Percentiles rank a stretch among this genome's conserved stretches.
Evolutionary conservation across 2,329 filamentous ascomycete species (phyloP).

Genomic region (Fusarium duplospermum): DNA sequence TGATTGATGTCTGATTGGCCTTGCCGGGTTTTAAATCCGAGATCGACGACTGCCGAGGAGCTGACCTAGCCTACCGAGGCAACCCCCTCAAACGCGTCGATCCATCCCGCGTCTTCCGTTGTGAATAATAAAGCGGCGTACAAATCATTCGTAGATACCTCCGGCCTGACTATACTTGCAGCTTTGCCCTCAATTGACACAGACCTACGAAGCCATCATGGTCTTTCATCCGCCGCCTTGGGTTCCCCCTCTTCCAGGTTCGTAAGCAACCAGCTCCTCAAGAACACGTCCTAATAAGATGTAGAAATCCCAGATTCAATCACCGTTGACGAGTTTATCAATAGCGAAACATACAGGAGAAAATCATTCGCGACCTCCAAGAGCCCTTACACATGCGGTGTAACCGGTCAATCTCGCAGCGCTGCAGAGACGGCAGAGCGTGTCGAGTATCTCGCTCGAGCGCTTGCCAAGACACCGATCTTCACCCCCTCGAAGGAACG

Average conservation of each 20-base stretch:
- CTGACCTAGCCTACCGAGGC: background rate
- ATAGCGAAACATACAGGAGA: conserved; percentile 57
- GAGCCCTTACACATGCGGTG: conserved; percentile 80
- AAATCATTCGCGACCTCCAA: conserved; percentile 70
- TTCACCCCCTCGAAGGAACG: conserved; percentile 74
- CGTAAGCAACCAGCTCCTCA: background rate
- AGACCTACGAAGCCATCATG: conserved; percentile 1
- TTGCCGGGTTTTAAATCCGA: background rate
- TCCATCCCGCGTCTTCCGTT: background rate
- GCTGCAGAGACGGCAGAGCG: conserved; percentile 72
- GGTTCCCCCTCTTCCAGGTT: conserved; percentile 22
- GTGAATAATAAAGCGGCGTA: background rate
- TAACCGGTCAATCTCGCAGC: conserved; percentile 75
- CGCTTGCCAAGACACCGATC: conserved; percentile 72
- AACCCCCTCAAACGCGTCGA: background rate
- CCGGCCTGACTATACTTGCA: background rate
- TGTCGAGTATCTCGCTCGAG: conserved; percentile 76
- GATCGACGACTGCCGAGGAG: background rate
- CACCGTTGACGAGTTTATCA: conserved; percentile 82
- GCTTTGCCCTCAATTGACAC: background rate
- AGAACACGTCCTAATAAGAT: background rate
- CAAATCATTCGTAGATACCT: background rate
- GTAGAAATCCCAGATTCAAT: conserved; percentile 29
- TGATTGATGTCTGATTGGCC: background rate
- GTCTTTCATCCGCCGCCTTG: conserved; percentile 20